phyloP scores from a whole-genome alignment of 2,329 filamentous ascomycete genomes.

The Ophiostoma novo-ulmi region DNA sequence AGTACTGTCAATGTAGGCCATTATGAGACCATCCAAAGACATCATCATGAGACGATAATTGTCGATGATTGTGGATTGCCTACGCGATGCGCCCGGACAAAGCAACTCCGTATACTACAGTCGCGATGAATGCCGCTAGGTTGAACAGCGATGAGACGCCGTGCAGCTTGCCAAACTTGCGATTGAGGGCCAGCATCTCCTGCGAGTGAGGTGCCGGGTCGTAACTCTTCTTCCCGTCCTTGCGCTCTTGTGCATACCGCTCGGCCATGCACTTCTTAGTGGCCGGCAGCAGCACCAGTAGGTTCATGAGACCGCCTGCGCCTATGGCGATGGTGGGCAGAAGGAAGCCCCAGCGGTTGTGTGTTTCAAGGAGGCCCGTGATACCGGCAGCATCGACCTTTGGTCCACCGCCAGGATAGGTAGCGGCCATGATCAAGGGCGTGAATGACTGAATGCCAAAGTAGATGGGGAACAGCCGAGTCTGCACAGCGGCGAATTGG shows the following conservation, averaged over 20 bases:
- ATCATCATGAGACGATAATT: background rate
- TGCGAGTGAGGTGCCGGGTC: conserved; percentile 73
- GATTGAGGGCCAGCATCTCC: conserved; percentile 78
- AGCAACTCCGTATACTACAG: conserved; percentile 71
- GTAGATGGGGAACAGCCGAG: conserved; percentile 79
- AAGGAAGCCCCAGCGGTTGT: conserved; percentile 60
- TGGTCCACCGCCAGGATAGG: conserved; percentile 61
- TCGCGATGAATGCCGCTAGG: conserved; percentile 62
- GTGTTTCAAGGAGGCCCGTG: conserved; percentile 52
- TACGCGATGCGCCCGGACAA: conserved; percentile 57
- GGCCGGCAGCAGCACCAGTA: conserved; percentile 65
- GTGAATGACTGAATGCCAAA: conserved; percentile 76
- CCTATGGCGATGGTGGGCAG: conserved; percentile 66
- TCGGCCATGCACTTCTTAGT: conserved; percentile 70
- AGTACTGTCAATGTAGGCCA: background rate
- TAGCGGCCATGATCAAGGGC: conserved; percentile 68
- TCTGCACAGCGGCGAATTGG: conserved; percentile 76
- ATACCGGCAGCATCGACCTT: conserved; percentile 39
- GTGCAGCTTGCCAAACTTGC: conserved; percentile 72
- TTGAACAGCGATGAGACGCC: conserved; percentile 78
- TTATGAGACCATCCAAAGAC: background rate
- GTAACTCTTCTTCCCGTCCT: conserved; percentile 82
- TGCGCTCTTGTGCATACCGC: conserved; percentile 76
- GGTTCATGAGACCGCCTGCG: conserved; percentile 65
- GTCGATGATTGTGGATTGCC: background rate